These are phyloP conservation scores for Davidsoniella australis DNA, from an alignment of 2,329 filamentous ascomycete genomes.

Conservation along the genomic window DNA sequence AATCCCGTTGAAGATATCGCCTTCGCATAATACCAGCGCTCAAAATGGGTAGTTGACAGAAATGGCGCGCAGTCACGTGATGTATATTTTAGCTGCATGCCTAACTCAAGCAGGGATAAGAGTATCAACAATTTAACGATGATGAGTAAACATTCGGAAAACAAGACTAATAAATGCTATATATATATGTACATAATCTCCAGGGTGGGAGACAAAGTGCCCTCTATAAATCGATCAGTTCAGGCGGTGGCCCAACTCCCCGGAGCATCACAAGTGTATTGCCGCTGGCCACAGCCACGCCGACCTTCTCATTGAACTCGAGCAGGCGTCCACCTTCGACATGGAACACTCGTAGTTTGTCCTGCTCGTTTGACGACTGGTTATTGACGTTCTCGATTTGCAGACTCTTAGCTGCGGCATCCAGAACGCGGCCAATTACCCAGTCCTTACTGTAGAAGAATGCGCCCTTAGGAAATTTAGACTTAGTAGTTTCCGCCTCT, in stretches of 20 bases:
- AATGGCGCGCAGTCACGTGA: slow-evolving; percentile 11
- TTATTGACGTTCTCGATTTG: slow-evolving; percentile 80
- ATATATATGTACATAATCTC: background rate
- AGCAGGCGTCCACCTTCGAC: slow-evolving; percentile 76
- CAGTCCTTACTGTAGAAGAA: slow-evolving; percentile 73
- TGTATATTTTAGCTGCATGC: too few relatives aligned
- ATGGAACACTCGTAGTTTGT: slow-evolving; percentile 76
- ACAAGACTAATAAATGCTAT: background rate
- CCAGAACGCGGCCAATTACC: slow-evolving; percentile 72
- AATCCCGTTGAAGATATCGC: background rate
- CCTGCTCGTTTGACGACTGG: slow-evolving; percentile 54
- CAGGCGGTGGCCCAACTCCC: slow-evolving; percentile 65
- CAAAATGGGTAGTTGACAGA: background rate
- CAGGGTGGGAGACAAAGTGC: background rate
- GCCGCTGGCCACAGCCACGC: slow-evolving; percentile 53
- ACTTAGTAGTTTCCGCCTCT: slow-evolving; percentile 66
- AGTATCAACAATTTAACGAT: too few relatives aligned
- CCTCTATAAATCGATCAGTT: slow-evolving; percentile 36
- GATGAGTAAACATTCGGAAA: too few relatives aligned
- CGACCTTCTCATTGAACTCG: slow-evolving; percentile 78
- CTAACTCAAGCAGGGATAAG: too few relatives aligned
- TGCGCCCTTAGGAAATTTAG: slow-evolving; percentile 65
- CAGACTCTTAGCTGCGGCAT: slow-evolving; percentile 57
- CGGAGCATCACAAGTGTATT: slow-evolving; percentile 81
- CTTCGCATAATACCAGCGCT: background rate